Evolutionary conservation across 129 eudicot species (phyloP).

Genomic region (Solidago caesia): DNA sequence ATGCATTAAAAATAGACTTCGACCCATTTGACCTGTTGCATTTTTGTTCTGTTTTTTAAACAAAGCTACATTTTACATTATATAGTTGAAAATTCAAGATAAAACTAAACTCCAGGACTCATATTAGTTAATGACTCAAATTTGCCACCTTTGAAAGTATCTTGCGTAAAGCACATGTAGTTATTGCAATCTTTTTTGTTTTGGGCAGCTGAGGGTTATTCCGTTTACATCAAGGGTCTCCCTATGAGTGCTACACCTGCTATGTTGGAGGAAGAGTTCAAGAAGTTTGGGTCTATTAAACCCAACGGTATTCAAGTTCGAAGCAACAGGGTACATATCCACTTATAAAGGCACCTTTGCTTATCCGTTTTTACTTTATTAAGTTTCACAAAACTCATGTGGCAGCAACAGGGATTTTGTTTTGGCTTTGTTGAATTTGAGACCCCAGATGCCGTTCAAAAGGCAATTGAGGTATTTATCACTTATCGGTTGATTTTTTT

Average conservation of each 20-base stretch:
- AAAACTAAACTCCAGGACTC: too few species aligned
- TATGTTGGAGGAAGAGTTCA: slow-evolving; percentile 61
- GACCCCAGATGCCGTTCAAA: slow-evolving; percentile 65
- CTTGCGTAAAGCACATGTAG: not conserved
- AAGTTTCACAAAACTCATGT: slow-evolving; percentile 23
- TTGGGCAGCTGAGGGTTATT: slow-evolving; percentile 68
- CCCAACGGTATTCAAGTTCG: slow-evolving; percentile 88
- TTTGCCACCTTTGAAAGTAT: too few species aligned
- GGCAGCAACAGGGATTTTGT: slow-evolving; percentile 78
- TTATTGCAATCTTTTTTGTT: not conserved
- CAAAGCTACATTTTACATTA: too few species aligned
- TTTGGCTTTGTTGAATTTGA: slow-evolving; percentile 99
- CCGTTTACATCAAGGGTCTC: slow-evolving; percentile 64
- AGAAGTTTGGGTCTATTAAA: slow-evolving; percentile 76
- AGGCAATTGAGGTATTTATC: slow-evolving; percentile 77
- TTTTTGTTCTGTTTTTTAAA: too few species aligned
- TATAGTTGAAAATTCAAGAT: too few species aligned
- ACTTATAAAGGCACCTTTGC: not conserved
- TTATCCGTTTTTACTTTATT: not conserved
- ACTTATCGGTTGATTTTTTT: not conserved
- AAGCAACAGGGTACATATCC: slow-evolving; percentile 58
- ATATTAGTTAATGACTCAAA: too few species aligned
- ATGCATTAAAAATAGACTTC: too few species aligned
- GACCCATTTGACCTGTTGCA: too few species aligned
- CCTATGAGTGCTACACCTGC: slow-evolving; percentile 64